Base-by-base conservation (phyloP, 306 rosid species). In the Vigna reflexopilosa region DNA sequence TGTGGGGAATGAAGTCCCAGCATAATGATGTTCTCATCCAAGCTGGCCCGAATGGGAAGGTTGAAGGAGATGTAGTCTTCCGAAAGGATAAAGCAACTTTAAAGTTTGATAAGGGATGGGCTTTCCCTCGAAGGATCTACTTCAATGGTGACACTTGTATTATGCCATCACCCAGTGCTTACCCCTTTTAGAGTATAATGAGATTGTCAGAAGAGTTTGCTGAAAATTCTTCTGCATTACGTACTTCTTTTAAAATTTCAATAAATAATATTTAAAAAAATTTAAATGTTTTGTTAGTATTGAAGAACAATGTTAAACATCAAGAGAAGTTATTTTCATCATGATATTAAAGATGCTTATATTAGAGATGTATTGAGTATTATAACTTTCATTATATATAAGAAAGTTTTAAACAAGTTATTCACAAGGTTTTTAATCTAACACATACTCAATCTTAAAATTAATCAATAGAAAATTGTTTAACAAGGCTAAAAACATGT, bases 141-240 rank as follows among this genome's bases (percentile, higher is more conserved):
- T 93, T 90, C 85, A 91, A 93, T 13, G 98, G 98, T 5, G 97
- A 93, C 58, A 91, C 63, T 5, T 93, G 98, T 73, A 91, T 89
- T 64, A 94, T 94, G 97, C 97, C 98, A 42, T 88, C 90, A 7
- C 97, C 96, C 2, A 93, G 88, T 58, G 85, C 89, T 17, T 94
- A 89, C 80, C 96, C 97, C 16, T 75, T 62, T 32, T 62, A 62
- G 24, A 62, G 3, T 19, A 32, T 32, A 8, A 62, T 34, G 47
- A 62, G 24, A 34, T 7, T 28, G 67, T 61, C 32, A 30, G 28
- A 5, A 6, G 44, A 61, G 22, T 15, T 24, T 61, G 19, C 30
- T 28, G 42, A 30, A 61, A 14, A 2, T 1, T 0, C 14, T 14
- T 24, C 9, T 58, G 2, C 5, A 30, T 28, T n/a, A n/a, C n/a